Conservation (phyloP, 2,329 filamentous ascomycete species). For the Didymella keratinophila region DNA sequence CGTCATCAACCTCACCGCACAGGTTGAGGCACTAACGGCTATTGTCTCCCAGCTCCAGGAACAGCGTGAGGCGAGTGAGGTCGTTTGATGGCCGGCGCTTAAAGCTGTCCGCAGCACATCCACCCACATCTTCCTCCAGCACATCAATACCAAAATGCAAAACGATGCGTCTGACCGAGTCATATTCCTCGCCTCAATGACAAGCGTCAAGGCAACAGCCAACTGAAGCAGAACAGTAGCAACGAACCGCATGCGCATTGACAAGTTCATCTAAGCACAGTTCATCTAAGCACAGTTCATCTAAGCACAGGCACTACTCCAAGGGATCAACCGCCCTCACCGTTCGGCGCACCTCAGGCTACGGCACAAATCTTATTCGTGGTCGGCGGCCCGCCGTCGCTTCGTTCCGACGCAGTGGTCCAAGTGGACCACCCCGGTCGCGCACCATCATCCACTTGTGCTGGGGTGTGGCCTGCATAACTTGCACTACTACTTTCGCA, state of each 20-base stretch:
- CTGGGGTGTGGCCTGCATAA: conserved; percentile 27
- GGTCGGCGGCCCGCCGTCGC: conserved; percentile 44
- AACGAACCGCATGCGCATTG: conserved; percentile 9
- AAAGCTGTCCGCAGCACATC: conserved; percentile 32
- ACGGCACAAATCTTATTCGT: conserved; percentile 42
- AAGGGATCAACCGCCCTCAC: conserved; percentile 27
- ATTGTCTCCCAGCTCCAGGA: conserved; percentile 51
- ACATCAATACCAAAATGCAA: conserved; percentile 6
- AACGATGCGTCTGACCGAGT: conserved; percentile 4
- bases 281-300: too few species aligned
- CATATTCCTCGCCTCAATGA: neutral
- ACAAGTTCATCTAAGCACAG: conserved; percentile 15
- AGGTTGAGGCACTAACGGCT: conserved; percentile 52
- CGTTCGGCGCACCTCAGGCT: conserved; percentile 40
- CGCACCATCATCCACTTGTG: conserved; percentile 31
- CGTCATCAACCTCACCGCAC: conserved; percentile 50
- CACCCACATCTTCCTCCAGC: conserved; percentile 9
- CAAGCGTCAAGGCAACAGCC: conserved; percentile 2
- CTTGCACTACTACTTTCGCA: conserved; percentile 26
- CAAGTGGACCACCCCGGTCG: conserved; percentile 28
- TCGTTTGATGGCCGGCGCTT: conserved; percentile 50
- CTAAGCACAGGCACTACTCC: conserved; percentile 16
- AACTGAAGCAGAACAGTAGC: neutral
- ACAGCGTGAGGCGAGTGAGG: conserved; percentile 41
- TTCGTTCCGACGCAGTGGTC: conserved; percentile 42